A percentile compares a stretch with the other conserved stretches of the same genome.
Evolutionary conservation across 2,329 filamentous ascomycete species (phyloP).

Genomic region (Lasiodiplodia citricola): DNA sequence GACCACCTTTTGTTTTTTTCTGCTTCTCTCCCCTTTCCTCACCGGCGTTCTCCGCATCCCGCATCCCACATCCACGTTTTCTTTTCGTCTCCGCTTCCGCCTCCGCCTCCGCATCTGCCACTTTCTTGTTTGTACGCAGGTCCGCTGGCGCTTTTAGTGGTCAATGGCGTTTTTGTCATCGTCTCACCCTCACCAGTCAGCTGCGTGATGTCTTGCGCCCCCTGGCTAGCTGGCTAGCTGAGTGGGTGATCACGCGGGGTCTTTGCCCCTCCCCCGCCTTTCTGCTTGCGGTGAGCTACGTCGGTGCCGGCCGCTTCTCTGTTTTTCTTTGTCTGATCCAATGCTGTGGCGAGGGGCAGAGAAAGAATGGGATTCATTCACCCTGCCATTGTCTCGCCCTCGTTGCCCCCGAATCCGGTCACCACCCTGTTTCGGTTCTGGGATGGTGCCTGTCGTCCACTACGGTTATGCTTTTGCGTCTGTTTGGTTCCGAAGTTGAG

Average conservation of each 20-base stretch:
- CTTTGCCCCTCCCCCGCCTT: background rate
- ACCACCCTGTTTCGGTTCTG: background rate
- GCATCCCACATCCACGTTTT: background rate
- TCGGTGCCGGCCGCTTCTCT: background rate
- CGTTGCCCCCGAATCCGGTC: background rate
- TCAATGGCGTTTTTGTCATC: constrained; percentile 3
- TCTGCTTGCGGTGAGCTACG: background rate
- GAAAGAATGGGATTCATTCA: background rate
- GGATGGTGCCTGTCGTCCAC: background rate
- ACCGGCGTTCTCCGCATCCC: background rate
- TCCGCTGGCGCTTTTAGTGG: constrained; percentile 3
- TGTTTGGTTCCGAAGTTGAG: background rate
- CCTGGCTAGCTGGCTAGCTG: background rate
- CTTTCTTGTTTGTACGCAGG: background rate
- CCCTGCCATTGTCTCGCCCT: background rate
- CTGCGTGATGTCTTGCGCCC: background rate
- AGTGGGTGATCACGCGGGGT: background rate
- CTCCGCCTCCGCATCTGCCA: background rate
- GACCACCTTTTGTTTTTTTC: background rate
- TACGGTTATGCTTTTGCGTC: background rate
- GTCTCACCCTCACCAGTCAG: background rate
- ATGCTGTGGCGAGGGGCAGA: background rate
- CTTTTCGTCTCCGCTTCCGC: background rate
- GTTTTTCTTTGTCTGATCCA: background rate
- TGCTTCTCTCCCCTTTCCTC: background rate